phyloP scores from a whole-genome alignment of 305 asterid species.

The Striga hermonthica region DNA sequence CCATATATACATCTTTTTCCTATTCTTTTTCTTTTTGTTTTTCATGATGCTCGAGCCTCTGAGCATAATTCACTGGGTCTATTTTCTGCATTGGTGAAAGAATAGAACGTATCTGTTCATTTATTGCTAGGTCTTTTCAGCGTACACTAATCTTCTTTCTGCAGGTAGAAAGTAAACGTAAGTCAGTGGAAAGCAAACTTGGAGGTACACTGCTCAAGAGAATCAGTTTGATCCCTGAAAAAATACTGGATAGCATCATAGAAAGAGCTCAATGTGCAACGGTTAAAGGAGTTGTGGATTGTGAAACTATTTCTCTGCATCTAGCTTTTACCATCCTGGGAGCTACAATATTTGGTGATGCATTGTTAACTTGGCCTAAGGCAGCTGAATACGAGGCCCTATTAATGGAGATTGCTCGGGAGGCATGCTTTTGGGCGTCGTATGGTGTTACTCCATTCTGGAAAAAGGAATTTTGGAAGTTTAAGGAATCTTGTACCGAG shows the following conservation, averaged over 20 bases:
- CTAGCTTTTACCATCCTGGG: slow-evolving; percentile 44
- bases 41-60: slow-evolving; percentile 1
- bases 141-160: slow-evolving; percentile 5
- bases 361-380: slow-evolving; percentile 42
- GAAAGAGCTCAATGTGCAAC: slow-evolving; percentile 33
- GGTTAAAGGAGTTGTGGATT: slow-evolving; percentile 34
- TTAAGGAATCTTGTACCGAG: slow-evolving; percentile 36
- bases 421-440: slow-evolving; percentile 44
- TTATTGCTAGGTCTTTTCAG: slow-evolving; percentile 2
- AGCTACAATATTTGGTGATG: slow-evolving; percentile 43
- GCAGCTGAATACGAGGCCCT: slow-evolving; percentile 42
- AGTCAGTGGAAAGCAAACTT: slow-evolving; percentile 38
- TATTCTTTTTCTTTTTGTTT: neutral
- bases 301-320: slow-evolving; percentile 40
- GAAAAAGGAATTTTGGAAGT: slow-evolving; percentile 44
- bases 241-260: slow-evolving; percentile 32
- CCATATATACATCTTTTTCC: neutral
- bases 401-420: slow-evolving; percentile 43
- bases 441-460: slow-evolving; percentile 42
- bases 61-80: slow-evolving; percentile 15
- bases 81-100: slow-evolving; percentile 8
- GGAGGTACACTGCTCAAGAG: slow-evolving; percentile 38
- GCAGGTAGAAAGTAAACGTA: slow-evolving; percentile 44
- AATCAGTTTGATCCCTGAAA: slow-evolving; percentile 34
- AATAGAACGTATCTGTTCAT: neutral